A percentile compares a stretch with the other conserved stretches of the same genome.
phyloP scores from a whole-genome alignment of 352 stramenopile species.

The Phytophthora lateralis region DNA sequence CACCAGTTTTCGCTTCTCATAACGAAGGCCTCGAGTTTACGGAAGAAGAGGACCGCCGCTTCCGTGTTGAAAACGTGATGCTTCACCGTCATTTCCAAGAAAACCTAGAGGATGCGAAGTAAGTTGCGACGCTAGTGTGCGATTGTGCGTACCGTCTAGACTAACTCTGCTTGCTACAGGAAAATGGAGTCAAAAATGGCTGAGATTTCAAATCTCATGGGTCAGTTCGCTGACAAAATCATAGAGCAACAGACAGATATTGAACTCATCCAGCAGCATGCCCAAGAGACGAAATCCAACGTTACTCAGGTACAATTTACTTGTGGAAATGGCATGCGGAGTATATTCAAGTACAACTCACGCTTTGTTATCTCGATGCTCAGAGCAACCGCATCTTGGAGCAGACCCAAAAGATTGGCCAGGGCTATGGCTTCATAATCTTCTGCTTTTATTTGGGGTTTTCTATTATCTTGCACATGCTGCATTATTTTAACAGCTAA shows the following conservation, averaged over 20 bases:
- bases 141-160: neutral
- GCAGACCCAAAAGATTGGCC: conserved; percentile 74
- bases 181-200: conserved; percentile 88
- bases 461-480: conserved; percentile 68
- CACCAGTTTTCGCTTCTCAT: conserved; percentile 45
- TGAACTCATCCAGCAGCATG: conserved; percentile 76
- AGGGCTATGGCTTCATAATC: conserved; percentile 85
- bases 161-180: conserved; percentile 28
- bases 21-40: conserved; percentile 64
- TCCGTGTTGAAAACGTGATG: conserved; percentile 75
- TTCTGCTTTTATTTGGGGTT: conserved; percentile 86
- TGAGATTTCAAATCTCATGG: conserved; percentile 86
- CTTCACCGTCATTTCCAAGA: conserved; percentile 87
- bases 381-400: conserved; percentile 83
- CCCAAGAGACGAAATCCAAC: conserved; percentile 72
- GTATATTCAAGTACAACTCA: neutral
- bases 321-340: neutral
- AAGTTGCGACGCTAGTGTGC: conserved; percentile 8
- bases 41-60: conserved; percentile 61
- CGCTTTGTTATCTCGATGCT: conserved; percentile 2
- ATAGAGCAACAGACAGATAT: conserved; percentile 84
- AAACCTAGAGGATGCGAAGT: conserved; percentile 88
- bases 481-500: conserved; percentile 85
- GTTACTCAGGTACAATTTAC: conserved; percentile 57
- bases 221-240: conserved; percentile 86